These are phyloP conservation scores for Vigna radiata DNA, from an alignment of 306 rosid genomes.

Conservation along the genomic window DNA sequence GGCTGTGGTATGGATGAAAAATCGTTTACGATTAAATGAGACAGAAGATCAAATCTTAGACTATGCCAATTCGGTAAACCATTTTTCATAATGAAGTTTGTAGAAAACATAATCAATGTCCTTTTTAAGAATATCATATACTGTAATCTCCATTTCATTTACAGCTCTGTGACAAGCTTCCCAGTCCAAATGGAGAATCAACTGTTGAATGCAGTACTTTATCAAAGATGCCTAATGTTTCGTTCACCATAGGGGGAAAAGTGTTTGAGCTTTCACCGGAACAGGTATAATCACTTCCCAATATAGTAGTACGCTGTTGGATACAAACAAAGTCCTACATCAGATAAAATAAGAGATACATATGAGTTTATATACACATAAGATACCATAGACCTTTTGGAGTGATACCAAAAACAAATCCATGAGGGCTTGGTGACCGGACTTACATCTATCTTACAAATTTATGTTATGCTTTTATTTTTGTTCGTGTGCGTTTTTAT, in stretches of 20 bases:
- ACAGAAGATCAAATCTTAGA: constrained; percentile 60
- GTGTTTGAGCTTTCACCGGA: constrained; percentile 58
- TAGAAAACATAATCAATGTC: background rate
- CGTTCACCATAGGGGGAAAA: constrained; percentile 70
- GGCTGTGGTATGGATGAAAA: constrained; percentile 59
- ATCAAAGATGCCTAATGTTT: constrained; percentile 37
- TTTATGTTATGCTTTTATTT: too few species aligned
- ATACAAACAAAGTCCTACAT: too few species aligned
- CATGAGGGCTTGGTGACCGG: too few species aligned
- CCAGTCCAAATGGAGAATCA: constrained; percentile 7
- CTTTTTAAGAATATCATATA: constrained; percentile 24
- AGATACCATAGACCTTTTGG: too few species aligned
- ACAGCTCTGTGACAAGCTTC: background rate
- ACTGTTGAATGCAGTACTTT: background rate
- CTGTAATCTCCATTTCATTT: constrained; percentile 18
- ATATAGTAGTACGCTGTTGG: background rate
- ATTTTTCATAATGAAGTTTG: background rate
- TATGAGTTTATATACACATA: too few species aligned
- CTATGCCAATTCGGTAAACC: constrained; percentile 59
- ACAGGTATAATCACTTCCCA: constrained; percentile 53
- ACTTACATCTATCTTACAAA: too few species aligned
- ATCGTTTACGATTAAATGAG: constrained; percentile 48
- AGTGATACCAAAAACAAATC: too few species aligned
- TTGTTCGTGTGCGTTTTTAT: too few species aligned
- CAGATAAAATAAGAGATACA: too few species aligned